Evolutionary conservation across 345 rosid genomes (phyloP), one percentile per base, ranked within the genome.

Genomic region (Salix suchowensis): DNA sequence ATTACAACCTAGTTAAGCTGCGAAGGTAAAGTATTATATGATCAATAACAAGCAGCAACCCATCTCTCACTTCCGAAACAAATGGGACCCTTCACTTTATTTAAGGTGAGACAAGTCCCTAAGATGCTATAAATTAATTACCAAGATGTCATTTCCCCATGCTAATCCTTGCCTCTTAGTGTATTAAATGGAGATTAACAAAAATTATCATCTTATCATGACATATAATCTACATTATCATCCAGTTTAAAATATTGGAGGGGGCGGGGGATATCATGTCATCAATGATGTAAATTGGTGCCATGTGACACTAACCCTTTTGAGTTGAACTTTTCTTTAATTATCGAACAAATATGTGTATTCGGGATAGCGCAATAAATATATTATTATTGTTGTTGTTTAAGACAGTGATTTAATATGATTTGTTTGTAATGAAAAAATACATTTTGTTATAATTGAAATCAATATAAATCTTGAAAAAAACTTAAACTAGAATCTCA

Each of bases 201-300:
- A 21, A 73, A 74, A 75, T 77, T 75, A 80, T 36, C 70, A 77
- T 32, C 61, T 81, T 85, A 84, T 86, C 88, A 34, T 69, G 55
- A 65, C 67, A 23, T 7, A 40, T 76, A 60, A 36, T 74, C 23
- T 67, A 82, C 70, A 76, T 82, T 78, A 82, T 82, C 86, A 36
- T 67, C 52, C 68, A 55, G 65, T 46, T 62, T 50, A 50, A 66
- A 46, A 16, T 64, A 68, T 36, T 70, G 61, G 23, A 55, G 40
- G 28, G 26, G 28, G 28, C 24, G 67, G 46, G 34, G n/a, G 52
- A 46, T 75, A 18, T 65, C 58, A n/a, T 54, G 1, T 54, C n/a
- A 30, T 24, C 64, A 61, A 39, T 23, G 64, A n/a, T 37, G 75
- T 50, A 65, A 37, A 24, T 19, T 52, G 62, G 16, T 44, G 44